Conservation (phyloP, 225 moss, liverwort and hornwort species). For the Polytrichum commune region DNA sequence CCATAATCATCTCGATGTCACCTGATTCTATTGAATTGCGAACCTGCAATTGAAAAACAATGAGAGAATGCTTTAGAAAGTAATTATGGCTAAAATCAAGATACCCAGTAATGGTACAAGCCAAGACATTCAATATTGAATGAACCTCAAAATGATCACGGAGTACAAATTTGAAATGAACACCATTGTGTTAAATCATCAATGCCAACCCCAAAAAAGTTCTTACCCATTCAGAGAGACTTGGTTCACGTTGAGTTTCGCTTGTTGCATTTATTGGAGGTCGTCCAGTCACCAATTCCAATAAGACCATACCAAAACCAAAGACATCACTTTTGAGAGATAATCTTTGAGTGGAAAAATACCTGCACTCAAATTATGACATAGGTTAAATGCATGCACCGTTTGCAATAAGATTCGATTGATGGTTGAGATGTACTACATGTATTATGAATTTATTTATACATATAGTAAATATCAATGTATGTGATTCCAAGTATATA, state of each 20-base stretch:
- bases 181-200: too few species aligned
- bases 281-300: slow-evolving; percentile 36
- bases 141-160: too few species aligned
- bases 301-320: slow-evolving; percentile 34
- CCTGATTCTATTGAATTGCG: not conserved
- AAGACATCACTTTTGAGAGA: slow-evolving; percentile 35
- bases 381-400: not conserved
- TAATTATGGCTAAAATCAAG: too few species aligned
- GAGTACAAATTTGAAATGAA: too few species aligned
- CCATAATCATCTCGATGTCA: not conserved
- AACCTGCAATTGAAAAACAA: not conserved
- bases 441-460: not conserved
- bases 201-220: not conserved
- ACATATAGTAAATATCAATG: not conserved
- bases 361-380: slow-evolving; percentile 8
- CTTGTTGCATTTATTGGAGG: slow-evolving; percentile 4
- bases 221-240: not conserved
- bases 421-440: not conserved
- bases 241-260: not conserved
- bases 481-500: not conserved
- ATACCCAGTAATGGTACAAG: too few species aligned
- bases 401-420: too few species aligned
- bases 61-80: not conserved
- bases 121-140: too few species aligned
- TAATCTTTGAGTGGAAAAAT: slow-evolving; percentile 19